These are phyloP conservation scores for Plantago rigida DNA, from an alignment of 305 asterid genomes.

Conservation along the genomic window DNA sequence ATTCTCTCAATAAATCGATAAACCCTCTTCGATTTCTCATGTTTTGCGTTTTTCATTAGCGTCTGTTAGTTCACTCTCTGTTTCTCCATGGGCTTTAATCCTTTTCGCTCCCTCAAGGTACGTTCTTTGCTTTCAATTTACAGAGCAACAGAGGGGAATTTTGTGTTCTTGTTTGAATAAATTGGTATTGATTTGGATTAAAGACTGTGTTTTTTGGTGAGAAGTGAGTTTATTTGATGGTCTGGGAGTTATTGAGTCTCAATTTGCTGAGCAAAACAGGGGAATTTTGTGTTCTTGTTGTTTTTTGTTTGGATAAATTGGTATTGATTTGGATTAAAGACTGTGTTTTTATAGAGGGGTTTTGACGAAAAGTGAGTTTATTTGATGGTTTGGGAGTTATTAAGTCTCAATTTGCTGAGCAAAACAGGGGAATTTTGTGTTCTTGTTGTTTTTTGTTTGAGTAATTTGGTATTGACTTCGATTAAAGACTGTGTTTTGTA, in stretches of 20 bases:
- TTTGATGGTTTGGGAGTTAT: too few species aligned
- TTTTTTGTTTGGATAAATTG: slow-evolving; percentile 2
- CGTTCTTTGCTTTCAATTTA: not conserved
- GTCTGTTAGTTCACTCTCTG: not conserved
- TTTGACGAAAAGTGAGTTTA: not conserved
- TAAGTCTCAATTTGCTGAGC: too few species aligned
- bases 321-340: not conserved
- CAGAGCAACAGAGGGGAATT: too few species aligned
- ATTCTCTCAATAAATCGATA: not conserved
- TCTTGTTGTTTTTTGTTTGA: not conserved
- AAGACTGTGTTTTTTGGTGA: too few species aligned
- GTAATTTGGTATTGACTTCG: not conserved
- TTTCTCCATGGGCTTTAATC: slow-evolving; percentile 36
- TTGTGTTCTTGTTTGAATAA: not conserved
- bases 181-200: too few species aligned
- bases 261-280: too few species aligned
- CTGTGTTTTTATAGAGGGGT: not conserved
- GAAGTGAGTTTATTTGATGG: too few species aligned
- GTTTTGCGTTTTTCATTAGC: slow-evolving; percentile 9
- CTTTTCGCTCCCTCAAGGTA: slow-evolving; percentile 38
- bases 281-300: not conserved
- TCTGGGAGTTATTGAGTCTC: too few species aligned
- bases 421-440: not conserved
- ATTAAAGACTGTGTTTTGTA: not conserved
- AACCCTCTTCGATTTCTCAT: slow-evolving; percentile 6